Evolutionary conservation across 108 stramenopile genomes (phyloP), one percentile per base, ranked within the genome.

Genomic region (Skeletonema marinoi): DNA sequence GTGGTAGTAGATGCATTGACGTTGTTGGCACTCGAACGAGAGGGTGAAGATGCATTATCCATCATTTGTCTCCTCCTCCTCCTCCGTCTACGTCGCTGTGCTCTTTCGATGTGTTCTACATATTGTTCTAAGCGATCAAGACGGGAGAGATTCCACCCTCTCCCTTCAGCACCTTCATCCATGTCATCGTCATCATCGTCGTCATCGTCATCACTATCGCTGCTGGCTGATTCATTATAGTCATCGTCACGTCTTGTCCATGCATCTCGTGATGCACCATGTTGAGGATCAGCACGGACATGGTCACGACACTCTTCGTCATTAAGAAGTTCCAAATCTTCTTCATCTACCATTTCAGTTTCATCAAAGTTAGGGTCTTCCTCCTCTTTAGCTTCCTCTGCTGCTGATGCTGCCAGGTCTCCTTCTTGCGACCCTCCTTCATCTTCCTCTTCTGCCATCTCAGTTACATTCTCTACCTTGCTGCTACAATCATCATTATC

Each of bases 401-500:
- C 9, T 8, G 54, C 46, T 58, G 54, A 58, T 38, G 60, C 48
- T 33, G 25, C 25, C 25, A 25, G 0, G 25, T 51, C 36, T 42
- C 54, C 16, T 8, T 61, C 35, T 6, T n/a, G 54, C 19, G 41
- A 58, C 12, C 35, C 71, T 31, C 10, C 25, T 17, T 70, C 64
- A 48, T 64, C 75, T 36, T 25, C 25, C 0, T 25, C 25, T 25
- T 76, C 68, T 32, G n/a, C n/a, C 38, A 35, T n/a, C 9, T 36
- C 71, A 14, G 64, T 48, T 21, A 38, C 77, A 65, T 60, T 60
- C n/a, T 74, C 65, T 12, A 75, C 77, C 2, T 71, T 60, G 19
- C 48, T 62, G 58, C 74, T 63, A 14, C 69, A 62, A 44, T 70
- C 78, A 19, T 80, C 84, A 35, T 84, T 83, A 6, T 61, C 70